phyloP scores from a whole-genome alignment of 1,284 basidiomycete genomes.

The Athelia sp. region DNA sequence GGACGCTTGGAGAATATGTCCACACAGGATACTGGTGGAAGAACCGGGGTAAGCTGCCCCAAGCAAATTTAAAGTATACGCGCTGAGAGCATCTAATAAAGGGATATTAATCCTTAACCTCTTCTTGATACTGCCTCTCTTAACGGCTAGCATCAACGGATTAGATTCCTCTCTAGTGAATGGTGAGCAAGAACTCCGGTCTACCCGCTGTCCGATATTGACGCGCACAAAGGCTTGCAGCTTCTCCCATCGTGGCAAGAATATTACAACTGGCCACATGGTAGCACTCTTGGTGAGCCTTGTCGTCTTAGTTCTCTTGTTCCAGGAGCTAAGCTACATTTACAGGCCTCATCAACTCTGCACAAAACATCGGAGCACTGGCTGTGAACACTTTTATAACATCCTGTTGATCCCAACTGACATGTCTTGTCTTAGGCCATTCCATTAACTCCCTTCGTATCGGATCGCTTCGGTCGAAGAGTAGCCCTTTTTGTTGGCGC shows the following conservation, averaged over 20 bases:
- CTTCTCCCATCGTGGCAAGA: slow-evolving; percentile 58
- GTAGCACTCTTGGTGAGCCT: slow-evolving; percentile 43
- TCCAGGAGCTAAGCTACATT: too few relatives aligned
- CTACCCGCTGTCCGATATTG: slow-evolving; percentile 1
- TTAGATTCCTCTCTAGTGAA: slow-evolving; percentile 61
- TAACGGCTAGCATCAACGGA: slow-evolving; percentile 59
- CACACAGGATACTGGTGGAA: slow-evolving; percentile 1
- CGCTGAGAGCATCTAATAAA: too few relatives aligned
- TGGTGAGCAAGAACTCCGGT: slow-evolving; percentile 31
- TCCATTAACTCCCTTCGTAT: slow-evolving; percentile 52
- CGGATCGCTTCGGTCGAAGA: slow-evolving; percentile 52
- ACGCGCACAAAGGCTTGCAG: slow-evolving; percentile 47
- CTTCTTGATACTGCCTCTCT: slow-evolving; percentile 50
- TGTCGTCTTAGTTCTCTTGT: too few relatives aligned
- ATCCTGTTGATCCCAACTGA: slow-evolving; percentile 1
- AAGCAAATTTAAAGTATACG: too few relatives aligned
- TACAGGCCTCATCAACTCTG: slow-evolving; percentile 58
- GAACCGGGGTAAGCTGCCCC: too few relatives aligned
- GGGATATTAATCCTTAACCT: slow-evolving; percentile 59
- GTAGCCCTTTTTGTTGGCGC: slow-evolving; percentile 54
- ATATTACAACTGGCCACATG: slow-evolving; percentile 47
- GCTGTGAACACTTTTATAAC: slow-evolving; percentile 27
- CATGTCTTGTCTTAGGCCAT: slow-evolving; percentile 33
- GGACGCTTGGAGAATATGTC: not conserved
- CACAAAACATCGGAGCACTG: slow-evolving; percentile 58